Evolutionary conservation across 2,329 filamentous ascomycete species (phyloP).

Genomic region (Lomentospora prolificans): DNA sequence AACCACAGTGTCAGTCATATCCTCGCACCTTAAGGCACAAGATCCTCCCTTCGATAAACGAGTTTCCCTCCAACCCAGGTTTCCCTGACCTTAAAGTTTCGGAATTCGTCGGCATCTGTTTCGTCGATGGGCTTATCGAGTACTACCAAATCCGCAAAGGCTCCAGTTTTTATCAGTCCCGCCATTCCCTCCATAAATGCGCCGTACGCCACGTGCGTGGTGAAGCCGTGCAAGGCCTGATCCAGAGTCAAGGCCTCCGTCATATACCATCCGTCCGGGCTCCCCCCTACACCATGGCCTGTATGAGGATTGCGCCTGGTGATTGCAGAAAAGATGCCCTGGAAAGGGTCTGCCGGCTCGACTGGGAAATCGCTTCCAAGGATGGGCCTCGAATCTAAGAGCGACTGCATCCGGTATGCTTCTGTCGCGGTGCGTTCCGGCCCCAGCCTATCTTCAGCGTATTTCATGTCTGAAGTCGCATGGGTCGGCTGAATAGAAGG

Average conservation of each 20-base stretch:
- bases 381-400: slow-evolving; percentile 43
- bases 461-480: slow-evolving; percentile 61
- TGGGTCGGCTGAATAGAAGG: slow-evolving; percentile 64
- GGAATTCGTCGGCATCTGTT: slow-evolving; percentile 40
- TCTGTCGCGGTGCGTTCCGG: slow-evolving; percentile 38
- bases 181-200: slow-evolving; percentile 49
- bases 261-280: slow-evolving; percentile 44
- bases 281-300: slow-evolving; percentile 36
- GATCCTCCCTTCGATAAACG: slow-evolving; percentile 26
- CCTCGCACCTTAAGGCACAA: not conserved
- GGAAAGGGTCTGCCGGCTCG: slow-evolving; percentile 57
- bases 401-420: slow-evolving; percentile 57
- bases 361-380: slow-evolving; percentile 65
- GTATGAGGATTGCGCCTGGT: slow-evolving; percentile 50
- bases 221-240: slow-evolving; percentile 54
- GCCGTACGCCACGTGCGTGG: slow-evolving; percentile 46
- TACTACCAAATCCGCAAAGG: slow-evolving; percentile 63
- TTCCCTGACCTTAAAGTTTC: slow-evolving; percentile 47
- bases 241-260: slow-evolving; percentile 49
- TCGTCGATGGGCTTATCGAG: slow-evolving; percentile 46
- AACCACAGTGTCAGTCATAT: not conserved
- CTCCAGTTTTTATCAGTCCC: slow-evolving; percentile 49
- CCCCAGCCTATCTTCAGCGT: slow-evolving; percentile 52
- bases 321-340: slow-evolving; percentile 60
- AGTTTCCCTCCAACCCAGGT: slow-evolving; percentile 56